Evolutionary conservation across 371 early-diverging fungal genomes (phyloP).

Genomic region (Zopfochytrium polystomum): DNA sequence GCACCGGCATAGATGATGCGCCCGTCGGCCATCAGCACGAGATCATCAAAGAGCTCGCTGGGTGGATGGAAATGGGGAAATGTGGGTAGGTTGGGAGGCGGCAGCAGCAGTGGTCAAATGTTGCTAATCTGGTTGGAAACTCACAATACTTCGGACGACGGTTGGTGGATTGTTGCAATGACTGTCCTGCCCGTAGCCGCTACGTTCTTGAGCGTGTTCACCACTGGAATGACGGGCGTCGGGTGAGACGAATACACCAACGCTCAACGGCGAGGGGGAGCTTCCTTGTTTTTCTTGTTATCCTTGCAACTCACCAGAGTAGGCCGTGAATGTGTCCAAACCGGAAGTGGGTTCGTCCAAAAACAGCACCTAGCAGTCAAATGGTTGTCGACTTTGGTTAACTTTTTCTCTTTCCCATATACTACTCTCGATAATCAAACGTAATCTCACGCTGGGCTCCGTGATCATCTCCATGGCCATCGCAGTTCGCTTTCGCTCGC

Average conservation of each 20-base stretch:
- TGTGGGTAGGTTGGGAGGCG: not conserved
- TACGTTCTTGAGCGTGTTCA: slow-evolving; percentile 24
- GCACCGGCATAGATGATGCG: slow-evolving; percentile 25
- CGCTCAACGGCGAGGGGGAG: too few species aligned
- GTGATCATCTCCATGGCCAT: slow-evolving; percentile 46
- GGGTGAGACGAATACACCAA: not conserved
- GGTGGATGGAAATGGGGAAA: too few species aligned
- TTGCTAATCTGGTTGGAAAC: not conserved
- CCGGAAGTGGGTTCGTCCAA: slow-evolving; percentile 78
- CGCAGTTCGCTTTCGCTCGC: slow-evolving; percentile 70
- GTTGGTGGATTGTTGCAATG: slow-evolving; percentile 33
- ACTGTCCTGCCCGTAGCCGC: slow-evolving; percentile 25
- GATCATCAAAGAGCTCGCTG: slow-evolving; percentile 31
- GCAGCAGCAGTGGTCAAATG: not conserved
- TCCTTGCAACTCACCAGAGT: slow-evolving; percentile 5
- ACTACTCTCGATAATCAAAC: too few species aligned
- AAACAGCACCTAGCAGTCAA: slow-evolving; percentile 49
- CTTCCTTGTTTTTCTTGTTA: too few species aligned
- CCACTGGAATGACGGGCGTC: slow-evolving; percentile 3
- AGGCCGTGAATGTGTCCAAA: slow-evolving; percentile 29
- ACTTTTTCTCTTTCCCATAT: slow-evolving; percentile 53
- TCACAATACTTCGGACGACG: slow-evolving; percentile 31
- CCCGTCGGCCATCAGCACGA: slow-evolving; percentile 26
- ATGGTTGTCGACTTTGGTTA: not conserved
- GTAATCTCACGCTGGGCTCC: slow-evolving; percentile 20